Base-by-base conservation (phyloP, 176 grass and related monocot species). In the Musa acuminata region DNA sequence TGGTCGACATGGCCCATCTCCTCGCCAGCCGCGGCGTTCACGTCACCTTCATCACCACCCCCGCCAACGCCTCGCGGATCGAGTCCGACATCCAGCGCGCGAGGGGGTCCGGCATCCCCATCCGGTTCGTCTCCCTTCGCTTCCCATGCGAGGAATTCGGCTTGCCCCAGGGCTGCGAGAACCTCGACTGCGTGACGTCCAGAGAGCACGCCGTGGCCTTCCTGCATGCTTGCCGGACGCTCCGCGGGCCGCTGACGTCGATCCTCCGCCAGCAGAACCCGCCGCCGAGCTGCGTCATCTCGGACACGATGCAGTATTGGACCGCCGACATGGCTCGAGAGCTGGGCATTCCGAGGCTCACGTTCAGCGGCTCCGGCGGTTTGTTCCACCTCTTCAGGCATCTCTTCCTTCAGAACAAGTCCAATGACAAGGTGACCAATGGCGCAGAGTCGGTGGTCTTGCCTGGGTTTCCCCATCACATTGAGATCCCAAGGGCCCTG, bases 11-110 rank as follows among this genome's bases (percentile, higher is more conserved):
- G 87, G 90, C 84, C 0, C 67, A 64, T 67, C 58, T 89, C 35
- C 82, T 89, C 27, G 87, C 90, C 1, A 69, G 82, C 72, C 87
- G 76, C 11, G 87, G 84, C 21, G 87, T 84, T 7, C 65, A 57
- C 27, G 87, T 93, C 20, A 93, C 83, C 79, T 73, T 93, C 65
- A 22, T 89, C 65, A 93, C 90, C 35, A 89, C 87, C 16, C 87
- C 87, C 0, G n/a, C 85, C 6, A 93, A 93, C 27, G 84, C 84
- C 50, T 69, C 67, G 19, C 83, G 87, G 71, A 83, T 87, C 14
- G 51, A 72, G 16, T 63, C 54, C 19, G 55, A 86, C 55, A 26
- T 76, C 54, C 6, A 58, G 11, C 60, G 58, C 0, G 72, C 64
- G 1, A 29, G 17, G 64, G 52, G 21, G 8, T 55, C 57, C 0